Percentiles rank a stretch among this genome's conserved stretches.
Evolutionary conservation across 345 rosid species (phyloP).

Genomic region (Abelmoschus esculentus): DNA sequence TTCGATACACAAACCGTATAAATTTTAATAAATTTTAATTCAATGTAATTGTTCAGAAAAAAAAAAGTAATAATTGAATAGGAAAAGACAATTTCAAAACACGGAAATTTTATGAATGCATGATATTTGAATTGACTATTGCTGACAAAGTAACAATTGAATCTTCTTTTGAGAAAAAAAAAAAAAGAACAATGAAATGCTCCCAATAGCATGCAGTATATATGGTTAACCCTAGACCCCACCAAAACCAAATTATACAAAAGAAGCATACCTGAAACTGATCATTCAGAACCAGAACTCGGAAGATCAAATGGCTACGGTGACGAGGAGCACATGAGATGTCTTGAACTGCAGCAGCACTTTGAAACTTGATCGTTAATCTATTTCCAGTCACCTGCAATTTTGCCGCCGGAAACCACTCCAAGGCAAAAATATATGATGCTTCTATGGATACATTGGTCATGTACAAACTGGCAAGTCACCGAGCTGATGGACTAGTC

Average conservation of each 20-base stretch:
- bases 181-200: constrained; percentile 17
- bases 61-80: no score
- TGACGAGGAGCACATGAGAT: not conserved
- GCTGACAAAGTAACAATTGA: constrained; percentile 14
- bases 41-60: no score
- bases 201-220: constrained; percentile 20
- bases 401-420: not conserved
- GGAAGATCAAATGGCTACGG: not conserved
- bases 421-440: not conserved
- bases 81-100: not conserved
- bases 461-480: not conserved
- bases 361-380: not conserved
- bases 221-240: constrained; percentile 13
- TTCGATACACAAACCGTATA: no score
- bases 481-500: not conserved
- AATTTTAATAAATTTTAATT: not conserved
- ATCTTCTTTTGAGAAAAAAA: not conserved
- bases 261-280: not conserved
- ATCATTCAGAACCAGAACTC: not conserved
- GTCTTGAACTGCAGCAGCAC: not conserved
- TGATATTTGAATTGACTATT: constrained; percentile 8
- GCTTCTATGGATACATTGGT: not conserved
- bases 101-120: constrained; percentile 27
- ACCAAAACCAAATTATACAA: constrained; percentile 3
- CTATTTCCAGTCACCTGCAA: not conserved